Evolutionary conservation across 1,139 yeast genomes (phyloP).

Genomic region (Pichia terricola): DNA sequence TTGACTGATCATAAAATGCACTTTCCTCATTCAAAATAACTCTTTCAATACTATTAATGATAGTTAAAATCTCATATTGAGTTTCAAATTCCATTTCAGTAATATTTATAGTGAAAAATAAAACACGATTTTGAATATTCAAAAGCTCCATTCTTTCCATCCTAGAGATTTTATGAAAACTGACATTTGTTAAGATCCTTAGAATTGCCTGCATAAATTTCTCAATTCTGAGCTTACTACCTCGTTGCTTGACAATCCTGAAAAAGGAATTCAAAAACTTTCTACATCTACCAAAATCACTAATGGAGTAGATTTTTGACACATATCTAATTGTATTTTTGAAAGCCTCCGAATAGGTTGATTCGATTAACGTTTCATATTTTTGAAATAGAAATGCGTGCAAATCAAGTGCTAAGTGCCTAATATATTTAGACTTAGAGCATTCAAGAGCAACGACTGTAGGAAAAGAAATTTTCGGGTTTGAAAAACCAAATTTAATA

Average conservation of each 20-base stretch:
- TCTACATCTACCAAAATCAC: constrained; percentile 13
- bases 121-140: constrained; percentile 25
- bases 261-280: constrained; percentile 30
- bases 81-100: constrained; percentile 30
- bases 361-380: constrained; percentile 62
- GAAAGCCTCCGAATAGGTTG: constrained; percentile 58
- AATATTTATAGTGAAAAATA: constrained; percentile 33
- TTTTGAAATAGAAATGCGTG: constrained; percentile 50
- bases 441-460: constrained; percentile 64
- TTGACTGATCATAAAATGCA: constrained; percentile 23
- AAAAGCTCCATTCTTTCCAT: constrained; percentile 37
- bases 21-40: constrained; percentile 27
- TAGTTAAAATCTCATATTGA: constrained; percentile 31
- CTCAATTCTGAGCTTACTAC: constrained; percentile 39
- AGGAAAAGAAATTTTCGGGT: constrained; percentile 61
- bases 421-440: constrained; percentile 36
- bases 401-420: constrained; percentile 39
- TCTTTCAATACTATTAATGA: constrained; percentile 20
- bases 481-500: constrained; percentile 58
- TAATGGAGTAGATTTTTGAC: constrained; percentile 20
- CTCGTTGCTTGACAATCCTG: constrained; percentile 33
- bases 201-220: constrained; percentile 34
- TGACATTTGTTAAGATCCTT: constrained; percentile 28
- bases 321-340: constrained; percentile 42
- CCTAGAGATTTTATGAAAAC: constrained; percentile 33